A percentile compares a stretch with the other conserved stretches of the same genome.
Conservation (phyloP, 257 asterid genomes). For the Mentha longifolia region DNA sequence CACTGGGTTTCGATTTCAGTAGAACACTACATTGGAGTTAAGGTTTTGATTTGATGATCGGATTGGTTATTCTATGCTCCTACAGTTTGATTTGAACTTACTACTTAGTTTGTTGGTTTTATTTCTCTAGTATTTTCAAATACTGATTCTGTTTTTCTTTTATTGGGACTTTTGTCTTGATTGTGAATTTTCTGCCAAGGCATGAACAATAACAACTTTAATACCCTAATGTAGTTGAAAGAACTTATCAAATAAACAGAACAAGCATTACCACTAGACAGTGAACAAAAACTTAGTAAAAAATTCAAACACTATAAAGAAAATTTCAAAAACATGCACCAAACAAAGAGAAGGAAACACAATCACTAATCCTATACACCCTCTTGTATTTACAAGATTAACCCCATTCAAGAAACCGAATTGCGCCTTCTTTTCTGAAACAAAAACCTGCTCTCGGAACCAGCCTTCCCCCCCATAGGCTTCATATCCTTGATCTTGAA, state of each 20-base stretch:
- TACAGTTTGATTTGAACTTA: too few relatives aligned
- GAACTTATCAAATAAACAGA: slow-evolving; percentile 20
- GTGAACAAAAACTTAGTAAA: slow-evolving; percentile 10
- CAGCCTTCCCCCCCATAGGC: slow-evolving; percentile 51
- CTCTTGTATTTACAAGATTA: slow-evolving; percentile 37
- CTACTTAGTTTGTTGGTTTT: too few relatives aligned
- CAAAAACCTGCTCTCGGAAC: slow-evolving; percentile 59
- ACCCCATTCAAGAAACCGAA: slow-evolving; percentile 66
- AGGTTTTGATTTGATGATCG: too few relatives aligned
- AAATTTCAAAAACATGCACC: slow-evolving; percentile 18
- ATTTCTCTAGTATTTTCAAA: too few relatives aligned
- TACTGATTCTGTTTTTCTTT: too few relatives aligned
- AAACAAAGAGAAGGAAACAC: slow-evolving; percentile 21
- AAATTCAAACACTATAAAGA: slow-evolving; percentile 12
- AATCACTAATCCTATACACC: slow-evolving; percentile 38
- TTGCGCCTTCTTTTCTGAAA: slow-evolving; percentile 84
- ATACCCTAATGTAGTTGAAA: too few relatives aligned
- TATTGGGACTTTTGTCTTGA: too few relatives aligned
- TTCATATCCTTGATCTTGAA: slow-evolving; percentile 65
- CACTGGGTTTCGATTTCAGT: too few relatives aligned
- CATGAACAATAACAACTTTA: background rate
- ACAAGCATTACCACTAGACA: slow-evolving; percentile 26
- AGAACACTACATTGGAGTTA: too few relatives aligned
- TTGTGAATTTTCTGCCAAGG: background rate
- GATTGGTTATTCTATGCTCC: too few relatives aligned